Conservation (phyloP, 192 early-diverging fungal genomes). For the Coemansia sp. region DNA sequence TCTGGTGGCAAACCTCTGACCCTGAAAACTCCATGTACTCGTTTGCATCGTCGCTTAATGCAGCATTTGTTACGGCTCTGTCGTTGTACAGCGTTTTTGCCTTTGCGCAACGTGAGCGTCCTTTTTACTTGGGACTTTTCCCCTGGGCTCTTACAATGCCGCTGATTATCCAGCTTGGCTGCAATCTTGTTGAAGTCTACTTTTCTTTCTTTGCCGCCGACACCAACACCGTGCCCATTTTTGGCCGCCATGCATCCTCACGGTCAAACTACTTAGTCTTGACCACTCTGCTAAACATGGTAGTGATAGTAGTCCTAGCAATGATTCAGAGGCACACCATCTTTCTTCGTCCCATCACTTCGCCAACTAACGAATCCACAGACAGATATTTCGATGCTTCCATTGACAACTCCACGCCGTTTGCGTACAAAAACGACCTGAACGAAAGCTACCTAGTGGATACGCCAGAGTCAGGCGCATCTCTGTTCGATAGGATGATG, state of each 20-base stretch:
- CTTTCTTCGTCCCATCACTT: slow-evolving; percentile 18
- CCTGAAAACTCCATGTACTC: not conserved
- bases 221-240: slow-evolving; percentile 20
- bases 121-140: slow-evolving; percentile 15
- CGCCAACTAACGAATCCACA: not conserved
- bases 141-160: slow-evolving; percentile 17
- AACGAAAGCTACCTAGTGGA: not conserved
- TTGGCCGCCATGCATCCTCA: slow-evolving; percentile 18
- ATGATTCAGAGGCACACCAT: slow-evolving; percentile 23
- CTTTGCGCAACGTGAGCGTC: not conserved
- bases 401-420: not conserved
- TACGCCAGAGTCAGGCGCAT: not conserved
- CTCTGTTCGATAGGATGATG: not conserved
- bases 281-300: not conserved
- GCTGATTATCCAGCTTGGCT: slow-evolving; percentile 5
- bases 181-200: slow-evolving; percentile 25
- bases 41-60: not conserved
- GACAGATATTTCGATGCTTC: not conserved
- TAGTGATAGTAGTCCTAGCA: slow-evolving; percentile 1
- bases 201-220: slow-evolving; percentile 31
- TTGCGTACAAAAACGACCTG: not conserved
- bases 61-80: not conserved
- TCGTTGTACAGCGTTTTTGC: not conserved
- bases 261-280: slow-evolving; percentile 16
- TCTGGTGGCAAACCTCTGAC: slow-evolving; percentile 1